Conservation (phyloP, 2,329 filamentous ascomycete species). For the Aspergillus candidus region DNA sequence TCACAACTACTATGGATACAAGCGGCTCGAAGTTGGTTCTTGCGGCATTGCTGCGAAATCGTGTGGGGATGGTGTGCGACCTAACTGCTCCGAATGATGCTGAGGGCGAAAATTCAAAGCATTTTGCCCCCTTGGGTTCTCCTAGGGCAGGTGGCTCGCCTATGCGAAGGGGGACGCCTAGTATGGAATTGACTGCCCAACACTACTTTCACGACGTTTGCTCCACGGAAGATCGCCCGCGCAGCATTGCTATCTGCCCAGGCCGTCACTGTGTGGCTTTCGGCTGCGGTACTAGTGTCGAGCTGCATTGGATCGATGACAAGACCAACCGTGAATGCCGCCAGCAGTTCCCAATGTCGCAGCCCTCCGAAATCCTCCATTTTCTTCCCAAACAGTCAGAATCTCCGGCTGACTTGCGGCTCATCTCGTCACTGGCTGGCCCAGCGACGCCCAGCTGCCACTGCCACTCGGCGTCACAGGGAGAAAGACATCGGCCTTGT, state of each 20-base stretch:
- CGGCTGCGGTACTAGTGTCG: slow-evolving; percentile 57
- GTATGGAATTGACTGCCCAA: slow-evolving; percentile 28
- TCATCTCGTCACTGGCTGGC: slow-evolving; percentile 57
- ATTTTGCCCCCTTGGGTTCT: no score
- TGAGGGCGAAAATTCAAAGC: no score
- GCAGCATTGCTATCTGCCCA: slow-evolving; percentile 61
- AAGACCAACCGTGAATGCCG: slow-evolving; percentile 35
- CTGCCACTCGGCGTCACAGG: slow-evolving; percentile 19
- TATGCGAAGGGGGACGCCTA: no score
- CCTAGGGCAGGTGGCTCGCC: no score
- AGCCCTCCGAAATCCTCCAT: slow-evolving; percentile 43
- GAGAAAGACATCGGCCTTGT: slow-evolving; percentile 18
- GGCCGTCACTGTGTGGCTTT: slow-evolving; percentile 60
- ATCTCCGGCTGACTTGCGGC: slow-evolving; percentile 51
- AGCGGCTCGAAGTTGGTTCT: slow-evolving; percentile 51
- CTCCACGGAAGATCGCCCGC: slow-evolving; percentile 56
- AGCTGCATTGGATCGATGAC: slow-evolving; percentile 56
- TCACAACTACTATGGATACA: slow-evolving; percentile 59
- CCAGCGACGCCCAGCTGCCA: slow-evolving; percentile 25
- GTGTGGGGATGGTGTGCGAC: slow-evolving; percentile 57
- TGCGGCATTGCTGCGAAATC: slow-evolving; percentile 54
- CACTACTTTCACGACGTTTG: slow-evolving; percentile 50
- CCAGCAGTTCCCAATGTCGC: slow-evolving; percentile 37
- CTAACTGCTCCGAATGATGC: slow-evolving; percentile 25
- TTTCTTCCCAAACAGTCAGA: slow-evolving; percentile 53